A percentile compares a stretch with the other conserved stretches of the same genome.
phyloP scores from a whole-genome alignment of 2,329 filamentous ascomycete species.

The Epichloe coenophiala region DNA sequence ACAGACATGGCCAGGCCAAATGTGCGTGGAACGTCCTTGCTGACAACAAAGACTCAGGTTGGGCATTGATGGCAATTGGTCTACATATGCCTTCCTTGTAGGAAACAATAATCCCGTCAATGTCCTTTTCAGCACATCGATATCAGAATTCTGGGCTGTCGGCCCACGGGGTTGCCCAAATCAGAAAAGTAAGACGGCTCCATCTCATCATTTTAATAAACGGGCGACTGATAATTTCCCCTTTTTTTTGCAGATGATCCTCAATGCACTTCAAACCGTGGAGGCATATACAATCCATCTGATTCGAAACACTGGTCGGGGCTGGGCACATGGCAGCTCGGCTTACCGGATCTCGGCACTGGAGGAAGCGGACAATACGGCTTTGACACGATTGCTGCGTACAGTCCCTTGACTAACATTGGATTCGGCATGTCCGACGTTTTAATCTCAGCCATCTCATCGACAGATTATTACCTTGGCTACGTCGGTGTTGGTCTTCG shows the following conservation, averaged over 20 bases:
- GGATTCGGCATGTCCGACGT: constrained; percentile 29
- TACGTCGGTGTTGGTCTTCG: constrained; percentile 43
- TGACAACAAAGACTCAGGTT: constrained; percentile 28
- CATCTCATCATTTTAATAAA: background rate
- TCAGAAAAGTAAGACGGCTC: constrained; percentile 24
- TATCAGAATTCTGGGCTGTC: constrained; percentile 60
- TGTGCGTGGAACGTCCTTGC: background rate
- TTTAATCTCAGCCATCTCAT: constrained; percentile 39
- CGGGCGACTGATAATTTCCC: constrained; percentile 5
- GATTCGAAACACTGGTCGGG: constrained; percentile 44
- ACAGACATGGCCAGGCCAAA: background rate
- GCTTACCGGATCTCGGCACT: constrained; percentile 43
- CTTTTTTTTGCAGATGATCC: constrained; percentile 23
- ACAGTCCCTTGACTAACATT: constrained; percentile 23
- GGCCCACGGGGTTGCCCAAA: constrained; percentile 38
- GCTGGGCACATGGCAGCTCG: constrained; percentile 47
- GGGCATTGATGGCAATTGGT: constrained; percentile 59
- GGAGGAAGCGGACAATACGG: constrained; percentile 53
- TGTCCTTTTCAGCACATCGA: constrained; percentile 46
- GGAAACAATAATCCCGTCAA: constrained; percentile 26
- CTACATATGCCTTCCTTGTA: constrained; percentile 45
- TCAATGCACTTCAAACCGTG: constrained; percentile 42
- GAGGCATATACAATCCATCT: constrained; percentile 40
- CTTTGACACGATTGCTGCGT: constrained; percentile 32
- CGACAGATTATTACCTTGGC: constrained; percentile 41